Evolutionary conservation across 345 rosid genomes (phyloP).

Genomic region (Jatropha curcas): DNA sequence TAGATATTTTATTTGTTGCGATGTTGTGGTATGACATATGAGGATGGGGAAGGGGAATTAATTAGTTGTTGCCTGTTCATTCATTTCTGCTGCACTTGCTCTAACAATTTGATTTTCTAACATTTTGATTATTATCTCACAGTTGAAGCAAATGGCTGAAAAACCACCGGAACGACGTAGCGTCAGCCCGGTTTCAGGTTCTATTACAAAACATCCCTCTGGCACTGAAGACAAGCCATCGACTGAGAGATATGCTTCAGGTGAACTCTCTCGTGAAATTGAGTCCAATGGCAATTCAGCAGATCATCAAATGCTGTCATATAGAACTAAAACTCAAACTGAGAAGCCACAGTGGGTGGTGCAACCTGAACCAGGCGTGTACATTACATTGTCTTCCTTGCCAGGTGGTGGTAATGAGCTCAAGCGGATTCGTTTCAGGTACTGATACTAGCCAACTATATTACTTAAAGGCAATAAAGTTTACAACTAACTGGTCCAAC

Average conservation of each 20-base stretch:
- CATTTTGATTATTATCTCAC: conserved; percentile 26
- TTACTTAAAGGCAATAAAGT: conserved; percentile 1
- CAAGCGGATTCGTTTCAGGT: conserved; percentile 89
- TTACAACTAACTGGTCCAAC: neutral
- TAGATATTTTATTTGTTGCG: neutral
- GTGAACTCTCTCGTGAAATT: conserved; percentile 36
- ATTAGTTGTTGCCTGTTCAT: neutral
- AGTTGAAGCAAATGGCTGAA: conserved; percentile 73
- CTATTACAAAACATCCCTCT: conserved; percentile 28
- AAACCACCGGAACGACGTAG: conserved; percentile 40
- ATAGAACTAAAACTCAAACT: conserved; percentile 45
- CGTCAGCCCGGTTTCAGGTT: conserved; percentile 31
- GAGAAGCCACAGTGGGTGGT: conserved; percentile 59
- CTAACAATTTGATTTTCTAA: conserved; percentile 8
- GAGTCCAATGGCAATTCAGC: conserved; percentile 37
- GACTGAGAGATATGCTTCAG: conserved; percentile 35
- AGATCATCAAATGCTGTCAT: conserved; percentile 35
- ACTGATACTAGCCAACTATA: conserved; percentile 14
- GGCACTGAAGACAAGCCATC: conserved; percentile 17
- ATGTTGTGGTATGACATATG: neutral
- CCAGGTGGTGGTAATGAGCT: conserved; percentile 74
- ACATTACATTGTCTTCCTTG: conserved; percentile 57
- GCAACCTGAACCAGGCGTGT: conserved; percentile 84
- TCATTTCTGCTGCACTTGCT: neutral
- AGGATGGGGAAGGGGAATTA: neutral